These are phyloP conservation scores for Phaeosphaeria sp. DNA, from an alignment of 2,329 filamentous ascomycete genomes.

Conservation along the genomic window DNA sequence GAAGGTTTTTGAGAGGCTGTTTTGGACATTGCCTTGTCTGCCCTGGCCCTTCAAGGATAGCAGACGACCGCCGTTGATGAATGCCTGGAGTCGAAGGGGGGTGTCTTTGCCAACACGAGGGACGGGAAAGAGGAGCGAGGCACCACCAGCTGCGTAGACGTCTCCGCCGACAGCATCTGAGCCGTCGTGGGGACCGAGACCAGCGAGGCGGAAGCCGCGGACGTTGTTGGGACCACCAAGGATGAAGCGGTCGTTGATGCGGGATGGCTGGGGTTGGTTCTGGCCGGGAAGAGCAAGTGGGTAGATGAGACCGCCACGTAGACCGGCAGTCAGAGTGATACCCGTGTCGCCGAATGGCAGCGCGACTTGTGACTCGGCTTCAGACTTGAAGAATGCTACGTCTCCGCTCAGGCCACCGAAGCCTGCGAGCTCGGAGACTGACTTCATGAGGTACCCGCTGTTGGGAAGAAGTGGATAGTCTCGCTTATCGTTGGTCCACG, in stretches of 20 bases:
- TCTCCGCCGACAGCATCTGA: slow-evolving; percentile 88
- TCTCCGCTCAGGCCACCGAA: slow-evolving; percentile 84
- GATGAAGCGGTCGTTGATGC: slow-evolving; percentile 93
- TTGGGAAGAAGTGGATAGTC: slow-evolving; percentile 87
- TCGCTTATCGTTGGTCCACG: slow-evolving; percentile 78
- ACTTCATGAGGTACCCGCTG: slow-evolving; percentile 80
- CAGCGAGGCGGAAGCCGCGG: slow-evolving; percentile 88
- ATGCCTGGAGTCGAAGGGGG: slow-evolving; percentile 85
- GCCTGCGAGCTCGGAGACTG: slow-evolving; percentile 83
- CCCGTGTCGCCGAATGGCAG: slow-evolving; percentile 77
- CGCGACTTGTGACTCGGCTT: slow-evolving; percentile 80
- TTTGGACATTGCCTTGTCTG: slow-evolving; percentile 58
- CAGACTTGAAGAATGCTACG: slow-evolving; percentile 92
- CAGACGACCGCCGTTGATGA: slow-evolving; percentile 87
- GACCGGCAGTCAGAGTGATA: slow-evolving; percentile 80
- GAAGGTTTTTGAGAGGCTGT: slow-evolving; percentile 68
- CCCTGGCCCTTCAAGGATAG: slow-evolving; percentile 70
- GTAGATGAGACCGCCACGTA: slow-evolving; percentile 83
- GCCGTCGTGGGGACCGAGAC: slow-evolving; percentile 87
- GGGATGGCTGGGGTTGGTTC: slow-evolving; percentile 68
- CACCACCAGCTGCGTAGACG: slow-evolving; percentile 86
- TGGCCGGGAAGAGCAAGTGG: slow-evolving; percentile 72
- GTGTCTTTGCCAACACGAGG: slow-evolving; percentile 82
- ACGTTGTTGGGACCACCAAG: slow-evolving; percentile 95
- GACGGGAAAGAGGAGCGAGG: slow-evolving; percentile 84